phyloP scores from a whole-genome alignment of 1,284 basidiomycete species.

The Anthracocystis walkeri region DNA sequence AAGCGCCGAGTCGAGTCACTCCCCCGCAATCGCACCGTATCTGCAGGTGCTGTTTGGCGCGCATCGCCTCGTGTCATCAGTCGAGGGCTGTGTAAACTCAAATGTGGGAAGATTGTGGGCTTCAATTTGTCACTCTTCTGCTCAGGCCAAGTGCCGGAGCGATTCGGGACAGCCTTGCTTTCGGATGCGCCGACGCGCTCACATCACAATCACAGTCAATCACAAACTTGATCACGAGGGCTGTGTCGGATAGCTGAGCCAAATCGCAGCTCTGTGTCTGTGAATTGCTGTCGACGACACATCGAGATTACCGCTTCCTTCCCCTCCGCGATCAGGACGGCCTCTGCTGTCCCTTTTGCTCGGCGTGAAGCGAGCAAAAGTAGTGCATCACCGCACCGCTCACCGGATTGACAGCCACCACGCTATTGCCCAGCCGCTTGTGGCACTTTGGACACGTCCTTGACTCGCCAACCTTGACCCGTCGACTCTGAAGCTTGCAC shows the following conservation, averaged over 20 bases:
- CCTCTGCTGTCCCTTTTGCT: constrained; percentile 29
- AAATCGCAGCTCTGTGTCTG: neutral
- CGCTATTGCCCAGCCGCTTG: constrained; percentile 91
- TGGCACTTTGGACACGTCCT: constrained; percentile 92
- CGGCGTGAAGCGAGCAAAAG: constrained; percentile 56
- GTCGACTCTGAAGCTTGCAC: constrained; percentile 80
- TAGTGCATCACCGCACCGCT: constrained; percentile 64
- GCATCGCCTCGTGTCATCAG: neutral
- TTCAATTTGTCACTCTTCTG: neutral
- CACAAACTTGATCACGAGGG: too few species aligned
- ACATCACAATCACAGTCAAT: too few species aligned
- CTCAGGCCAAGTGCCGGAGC: neutral
- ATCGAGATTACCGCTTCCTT: neutral
- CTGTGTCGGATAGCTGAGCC: neutral
- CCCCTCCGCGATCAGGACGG: constrained; percentile 7
- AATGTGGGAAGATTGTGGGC: constrained; percentile 8
- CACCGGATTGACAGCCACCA: constrained; percentile 82
- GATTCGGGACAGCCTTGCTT: neutral
- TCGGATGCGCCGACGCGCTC: constrained; percentile 15
- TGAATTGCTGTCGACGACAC: neutral
- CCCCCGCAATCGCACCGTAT: constrained; percentile 15
- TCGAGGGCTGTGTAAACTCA: constrained; percentile 10
- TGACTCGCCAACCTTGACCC: constrained; percentile 90
- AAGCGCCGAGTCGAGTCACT: constrained; percentile 10
- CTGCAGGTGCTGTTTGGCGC: neutral